phyloP scores from a whole-genome alignment of 805 yeast genomes.

The Metschnikowia koreensis region DNA sequence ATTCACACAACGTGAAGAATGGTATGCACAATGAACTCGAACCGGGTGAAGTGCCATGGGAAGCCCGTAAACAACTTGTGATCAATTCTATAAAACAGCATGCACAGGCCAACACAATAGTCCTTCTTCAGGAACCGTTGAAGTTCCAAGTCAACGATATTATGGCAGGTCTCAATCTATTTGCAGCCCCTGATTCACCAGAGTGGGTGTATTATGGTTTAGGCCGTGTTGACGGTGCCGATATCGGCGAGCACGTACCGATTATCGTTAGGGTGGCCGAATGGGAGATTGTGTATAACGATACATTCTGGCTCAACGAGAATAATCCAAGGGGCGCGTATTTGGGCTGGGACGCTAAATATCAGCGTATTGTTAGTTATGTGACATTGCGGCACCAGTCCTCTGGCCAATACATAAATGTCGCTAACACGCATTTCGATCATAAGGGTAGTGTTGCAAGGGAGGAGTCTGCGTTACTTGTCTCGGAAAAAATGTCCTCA shows the following conservation, averaged over 20 bases:
- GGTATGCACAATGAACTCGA: slow-evolving; percentile 25
- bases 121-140: slow-evolving; percentile 20
- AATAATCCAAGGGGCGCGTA: slow-evolving; percentile 4
- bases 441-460: slow-evolving; percentile 18
- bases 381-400: slow-evolving; percentile 17
- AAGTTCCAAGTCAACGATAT: slow-evolving; percentile 19
- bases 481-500: slow-evolving; percentile 8
- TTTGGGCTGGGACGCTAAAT: slow-evolving; percentile 23
- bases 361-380: slow-evolving; percentile 18
- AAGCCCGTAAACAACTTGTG: slow-evolving; percentile 18
- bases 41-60: slow-evolving; percentile 30
- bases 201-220: slow-evolving; percentile 19
- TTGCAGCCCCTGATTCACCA: slow-evolving; percentile 3
- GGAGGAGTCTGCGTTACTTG: slow-evolving; percentile 11
- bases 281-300: slow-evolving; percentile 18
- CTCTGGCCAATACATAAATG: slow-evolving; percentile 16
- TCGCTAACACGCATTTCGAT: slow-evolving; percentile 23
- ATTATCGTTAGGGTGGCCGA: slow-evolving; percentile 15
- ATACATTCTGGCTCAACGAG: slow-evolving; percentile 22
- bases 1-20: slow-evolving; percentile 36
- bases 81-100: slow-evolving; percentile 21
- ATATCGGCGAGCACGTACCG: slow-evolving; percentile 21
- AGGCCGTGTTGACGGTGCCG: slow-evolving; percentile 20
- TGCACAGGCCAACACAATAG: slow-evolving; percentile 18
- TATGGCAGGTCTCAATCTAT: slow-evolving; percentile 15